Evolutionary conservation across 495 filamentous ascomycete genomes (phyloP).

Genomic region (Daldinia concentrica): DNA sequence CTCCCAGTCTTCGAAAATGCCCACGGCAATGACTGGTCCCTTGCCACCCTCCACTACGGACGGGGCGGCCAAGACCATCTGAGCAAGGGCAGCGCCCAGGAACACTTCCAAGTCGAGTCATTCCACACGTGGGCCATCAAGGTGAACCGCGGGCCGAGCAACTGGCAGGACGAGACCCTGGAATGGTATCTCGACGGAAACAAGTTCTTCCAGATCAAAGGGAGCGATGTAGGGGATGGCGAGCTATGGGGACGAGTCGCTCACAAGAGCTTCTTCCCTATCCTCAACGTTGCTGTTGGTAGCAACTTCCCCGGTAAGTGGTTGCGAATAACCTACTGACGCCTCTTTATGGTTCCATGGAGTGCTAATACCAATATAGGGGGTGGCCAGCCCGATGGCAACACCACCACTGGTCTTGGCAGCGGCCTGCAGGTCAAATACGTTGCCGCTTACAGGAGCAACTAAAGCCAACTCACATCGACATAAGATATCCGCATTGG

Average conservation of each 20-base stretch:
- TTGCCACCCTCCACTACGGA: slow-evolving; percentile 39
- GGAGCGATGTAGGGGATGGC: slow-evolving; percentile 32
- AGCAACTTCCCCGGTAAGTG: slow-evolving; percentile 31
- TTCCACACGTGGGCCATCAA: slow-evolving; percentile 41
- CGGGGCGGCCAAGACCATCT: slow-evolving; percentile 30
- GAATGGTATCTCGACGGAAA: slow-evolving; percentile 44
- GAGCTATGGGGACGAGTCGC: slow-evolving; percentile 40
- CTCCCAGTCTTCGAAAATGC: slow-evolving; percentile 34
- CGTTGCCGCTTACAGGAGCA: slow-evolving; percentile 18
- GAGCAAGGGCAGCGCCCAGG: slow-evolving; percentile 32
- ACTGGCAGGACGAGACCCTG: slow-evolving; percentile 37
- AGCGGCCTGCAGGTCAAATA: slow-evolving; percentile 29
- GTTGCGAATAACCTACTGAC: not conserved
- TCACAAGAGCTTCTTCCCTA: slow-evolving; percentile 40
- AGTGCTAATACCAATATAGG: slow-evolving; percentile 12
- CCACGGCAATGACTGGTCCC: slow-evolving; percentile 28
- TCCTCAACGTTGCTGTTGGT: slow-evolving; percentile 46
- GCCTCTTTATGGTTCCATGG: not conserved
- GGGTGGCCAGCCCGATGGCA: slow-evolving; percentile 22
- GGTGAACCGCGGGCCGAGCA: slow-evolving; percentile 34
- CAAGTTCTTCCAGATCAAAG: slow-evolving; percentile 36
- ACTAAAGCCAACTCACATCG: not conserved
- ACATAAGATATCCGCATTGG: not conserved
- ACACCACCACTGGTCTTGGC: slow-evolving; percentile 22
- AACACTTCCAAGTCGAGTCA: slow-evolving; percentile 23